Evolutionary conservation across 805 yeast genomes (phyloP).

Genomic region (Pichia nakasei): DNA sequence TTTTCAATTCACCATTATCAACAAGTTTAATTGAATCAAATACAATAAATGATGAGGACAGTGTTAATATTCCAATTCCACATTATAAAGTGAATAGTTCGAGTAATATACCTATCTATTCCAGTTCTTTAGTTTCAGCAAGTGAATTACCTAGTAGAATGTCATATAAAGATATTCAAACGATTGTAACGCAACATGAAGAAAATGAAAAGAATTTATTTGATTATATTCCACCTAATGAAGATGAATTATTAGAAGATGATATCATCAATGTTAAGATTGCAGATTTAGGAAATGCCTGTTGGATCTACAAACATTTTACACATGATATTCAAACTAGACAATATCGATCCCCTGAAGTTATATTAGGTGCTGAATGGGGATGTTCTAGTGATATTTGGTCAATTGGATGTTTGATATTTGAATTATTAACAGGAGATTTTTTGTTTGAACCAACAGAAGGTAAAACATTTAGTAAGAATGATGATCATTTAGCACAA

Average conservation of each 20-base stretch:
- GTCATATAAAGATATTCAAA: slow-evolving; percentile 25
- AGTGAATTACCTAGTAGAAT: slow-evolving; percentile 12
- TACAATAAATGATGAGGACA: slow-evolving; percentile 7
- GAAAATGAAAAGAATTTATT: slow-evolving; percentile 24
- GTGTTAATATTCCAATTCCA: slow-evolving; percentile 12
- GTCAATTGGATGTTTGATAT: slow-evolving; percentile 89
- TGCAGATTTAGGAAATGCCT: slow-evolving; percentile 91
- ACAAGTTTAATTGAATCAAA: not conserved
- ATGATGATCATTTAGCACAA: slow-evolving; percentile 95
- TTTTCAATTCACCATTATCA: slow-evolving; percentile 19
- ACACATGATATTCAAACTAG: slow-evolving; percentile 88
- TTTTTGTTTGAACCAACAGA: slow-evolving; percentile 85
- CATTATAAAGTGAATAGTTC: not conserved
- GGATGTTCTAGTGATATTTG: slow-evolving; percentile 93
- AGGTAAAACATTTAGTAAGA: slow-evolving; percentile 70
- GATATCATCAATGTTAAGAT: slow-evolving; percentile 71
- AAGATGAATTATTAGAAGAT: slow-evolving; percentile 29
- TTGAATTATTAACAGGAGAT: slow-evolving; percentile 91
- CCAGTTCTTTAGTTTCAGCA: slow-evolving; percentile 5
- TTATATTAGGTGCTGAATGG: slow-evolving; percentile 74
- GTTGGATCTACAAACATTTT: slow-evolving; percentile 72
- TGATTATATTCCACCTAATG: slow-evolving; percentile 27
- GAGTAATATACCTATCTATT: not conserved
- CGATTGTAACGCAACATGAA: slow-evolving; percentile 33
- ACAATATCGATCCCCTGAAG: slow-evolving; percentile 90